Evolutionary conservation across 495 filamentous ascomycete species (phyloP), one percentile per base, ranked within the genome.

Genomic region (Penicillium lividum): DNA sequence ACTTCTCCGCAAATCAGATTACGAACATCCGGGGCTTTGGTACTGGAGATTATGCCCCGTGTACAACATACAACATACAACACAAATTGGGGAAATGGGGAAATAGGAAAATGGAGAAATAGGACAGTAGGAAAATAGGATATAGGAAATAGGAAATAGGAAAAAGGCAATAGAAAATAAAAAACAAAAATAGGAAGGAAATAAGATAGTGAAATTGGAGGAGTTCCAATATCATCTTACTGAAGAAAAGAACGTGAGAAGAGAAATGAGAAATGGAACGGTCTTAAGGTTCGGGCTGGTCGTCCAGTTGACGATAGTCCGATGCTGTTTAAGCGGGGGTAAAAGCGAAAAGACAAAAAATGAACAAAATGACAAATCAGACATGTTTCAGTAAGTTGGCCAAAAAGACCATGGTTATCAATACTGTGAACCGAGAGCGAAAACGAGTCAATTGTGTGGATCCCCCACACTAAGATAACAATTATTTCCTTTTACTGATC

Each of bases 1-100:
- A 43, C 15, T 29, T 50, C 56, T 65, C 59, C 63, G 43, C 63
- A 65, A 65, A 65, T 65, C 63, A 65, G 27, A 60, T 18, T 13
- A 33, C 10, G 25, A 53, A 53, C n/a, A 42, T 38, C 51, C 36
- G 33, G 51, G 51, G 51, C 16, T 43, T 30, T 15, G 30, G 27
- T 11, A 13, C 15, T 22, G 33, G 38, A 40, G 38, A 40, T n/a
- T 40, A 40, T 16, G 13, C n/a, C 38, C 38, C 38, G 38, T n/a
- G 38, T 40, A 40, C 38, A 16, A 40, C 38, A 16, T 40, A 11
- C 22, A 22, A 22, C 22, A 22, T 33, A 10, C 9, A 33, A 10
- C 9, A 7, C 7, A 33, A 33, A 33, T 2, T 33, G 0, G 31
- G 31, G 31, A 33, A 33, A 33, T 6, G 9, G 9, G 5, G 31